Base-by-base conservation (phyloP, 306 rosid species). In the Ochetophila trinervis region DNA sequence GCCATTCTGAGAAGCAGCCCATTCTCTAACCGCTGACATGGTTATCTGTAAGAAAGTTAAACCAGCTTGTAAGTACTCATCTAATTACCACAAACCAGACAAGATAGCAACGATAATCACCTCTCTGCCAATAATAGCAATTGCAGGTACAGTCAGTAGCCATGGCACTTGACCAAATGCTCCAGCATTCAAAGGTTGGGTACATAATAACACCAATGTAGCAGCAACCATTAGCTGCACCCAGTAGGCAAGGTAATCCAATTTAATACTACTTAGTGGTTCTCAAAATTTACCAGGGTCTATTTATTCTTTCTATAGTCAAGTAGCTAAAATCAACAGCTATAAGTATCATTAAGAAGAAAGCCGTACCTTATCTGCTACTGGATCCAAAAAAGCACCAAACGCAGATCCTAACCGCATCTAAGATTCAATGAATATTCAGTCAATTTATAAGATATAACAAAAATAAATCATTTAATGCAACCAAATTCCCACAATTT, bases 11-110 rank as follows among this genome's bases (percentile, higher is more conserved):
- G 99, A 94, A 74, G 99, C 99, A 48, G 99, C 99, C 99, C 99
- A 90, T 80, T 94, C 99, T 87, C 99, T 90, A 60, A 94, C 97
- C 1, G 99, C 99, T 37, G 99, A 94, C 99, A 94, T 94, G 63
- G 99, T 94, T 78, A 94, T 94, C 97, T 94, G 57, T 60, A 78
- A 53, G 65, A 47, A 72, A 68, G 75, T 76, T 11, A 19, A 50
- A 53, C 63, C 68, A 52, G 75, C 74, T 22, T 8, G 72, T 76
- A 65, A 76, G 82, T 48, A 34, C 8, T 9, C 36, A 69, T 11
- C 19, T 65, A 78, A n/a, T 67, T 45, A 16, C 13, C 36, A 21
- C 30, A 50, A 32, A 57, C 57, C 66, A 65, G 59, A 63, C 66
- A 73, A 22, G 13, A 74, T 22, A n/a, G 45, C 20, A 56, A 71